Evolutionary conservation across 2,329 filamentous ascomycete genomes (phyloP), one percentile per base, ranked within the genome.

Genomic region (Epichloe hybrida): DNA sequence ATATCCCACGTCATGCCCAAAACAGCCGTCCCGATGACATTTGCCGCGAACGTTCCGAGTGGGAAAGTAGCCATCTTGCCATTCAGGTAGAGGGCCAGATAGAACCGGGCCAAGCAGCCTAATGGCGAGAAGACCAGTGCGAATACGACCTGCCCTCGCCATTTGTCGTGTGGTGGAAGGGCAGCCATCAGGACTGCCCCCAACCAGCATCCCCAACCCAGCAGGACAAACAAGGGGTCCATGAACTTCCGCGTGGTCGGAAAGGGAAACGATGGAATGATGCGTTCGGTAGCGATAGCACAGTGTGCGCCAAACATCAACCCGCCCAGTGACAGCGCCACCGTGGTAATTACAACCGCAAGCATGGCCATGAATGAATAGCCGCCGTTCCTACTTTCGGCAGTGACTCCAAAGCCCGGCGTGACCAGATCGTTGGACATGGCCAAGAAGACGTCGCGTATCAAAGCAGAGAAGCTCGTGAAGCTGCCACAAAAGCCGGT

Each of bases 401-500:
- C 64, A 0, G 68, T 64, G 1, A 69, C 64, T 1, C 67, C 63
- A 0, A 58, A 61, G 20, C 69, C 66, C 0, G 66, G 62, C 1
- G 65, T 61, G 9, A 66, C 69, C 11, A 94, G 68, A 55, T 84
- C 76, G 62, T 95, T 93, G 4, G 86, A 83, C 17, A 94, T 68
- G 0, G 87, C 84, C 21, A 95, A 75, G 62, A 94, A 95, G 13
- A 76, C 68, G 59, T 95, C 90, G 6, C 86, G 77, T 45, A 90
- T 82, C 62, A 95, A 94, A 20, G 83, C 81, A 0, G 89, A 95
- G 66, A 95, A 95, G 9, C 85, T 90, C 0, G 90, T 96, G 61
- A 93, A 87, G 57, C 86, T 90, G 54, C 91, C 88, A 60, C 88
- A 95, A 65, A 93, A 93, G 11, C 86, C 91, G 0, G 86, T 95